A percentile compares a stretch with the other conserved stretches of the same genome.
Conservation (phyloP, 2,329 filamentous ascomycete species). For the Trichoderma cornu-damae region DNA sequence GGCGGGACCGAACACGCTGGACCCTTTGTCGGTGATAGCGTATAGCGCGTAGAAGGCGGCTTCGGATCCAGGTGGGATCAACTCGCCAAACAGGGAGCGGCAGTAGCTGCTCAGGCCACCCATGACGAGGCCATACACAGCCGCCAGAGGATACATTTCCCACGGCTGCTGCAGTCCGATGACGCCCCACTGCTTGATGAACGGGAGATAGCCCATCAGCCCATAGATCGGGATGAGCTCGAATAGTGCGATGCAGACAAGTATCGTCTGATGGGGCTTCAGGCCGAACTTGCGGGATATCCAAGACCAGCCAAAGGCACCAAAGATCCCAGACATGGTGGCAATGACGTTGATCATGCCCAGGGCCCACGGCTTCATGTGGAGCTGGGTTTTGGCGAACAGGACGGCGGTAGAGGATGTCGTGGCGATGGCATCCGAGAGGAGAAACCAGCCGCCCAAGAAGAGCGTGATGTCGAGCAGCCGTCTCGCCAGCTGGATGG, state of each 20-base stretch:
- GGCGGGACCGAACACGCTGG: constrained; percentile 85
- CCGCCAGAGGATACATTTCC: constrained; percentile 93
- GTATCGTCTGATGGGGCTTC: constrained; percentile 77
- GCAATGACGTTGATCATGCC: constrained; percentile 92
- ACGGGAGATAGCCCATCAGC: constrained; percentile 78
- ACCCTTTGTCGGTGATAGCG: constrained; percentile 95
- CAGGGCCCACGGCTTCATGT: constrained; percentile 82
- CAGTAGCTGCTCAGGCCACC: constrained; percentile 93
- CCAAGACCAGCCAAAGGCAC: constrained; percentile 84
- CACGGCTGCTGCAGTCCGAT: constrained; percentile 86
- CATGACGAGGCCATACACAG: constrained; percentile 87
- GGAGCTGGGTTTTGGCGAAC: constrained; percentile 88
- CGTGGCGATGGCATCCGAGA: constrained; percentile 91
- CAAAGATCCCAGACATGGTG: constrained; percentile 75
- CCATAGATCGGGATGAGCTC: constrained; percentile 92
- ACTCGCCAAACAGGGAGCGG: constrained; percentile 82
- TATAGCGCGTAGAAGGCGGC: constrained; percentile 96
- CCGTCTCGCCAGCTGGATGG: constrained; percentile 66
- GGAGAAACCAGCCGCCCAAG: constrained; percentile 85
- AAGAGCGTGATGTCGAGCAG: constrained; percentile 72
- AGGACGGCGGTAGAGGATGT: constrained; percentile 91
- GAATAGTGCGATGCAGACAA: constrained; percentile 86
- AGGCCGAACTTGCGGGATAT: constrained; percentile 66
- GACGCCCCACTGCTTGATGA: constrained; percentile 67
- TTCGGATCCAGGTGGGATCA: constrained; percentile 91